phyloP scores from a whole-genome alignment of 306 rosid species.

The Prinsepia uniflora region DNA sequence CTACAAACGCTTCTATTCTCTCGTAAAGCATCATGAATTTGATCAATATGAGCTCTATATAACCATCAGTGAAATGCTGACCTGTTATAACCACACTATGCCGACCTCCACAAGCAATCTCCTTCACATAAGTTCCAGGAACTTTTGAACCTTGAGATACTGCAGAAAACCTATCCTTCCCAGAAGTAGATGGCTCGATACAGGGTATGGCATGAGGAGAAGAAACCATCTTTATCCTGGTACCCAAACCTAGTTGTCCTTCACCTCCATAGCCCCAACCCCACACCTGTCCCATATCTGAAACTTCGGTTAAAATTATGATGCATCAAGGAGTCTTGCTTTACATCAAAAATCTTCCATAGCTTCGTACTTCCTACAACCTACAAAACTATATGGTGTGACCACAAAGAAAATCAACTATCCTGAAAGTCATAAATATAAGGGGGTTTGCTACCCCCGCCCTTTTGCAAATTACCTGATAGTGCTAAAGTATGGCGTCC shows the following conservation, averaged over 20 bases:
- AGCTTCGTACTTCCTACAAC: conserved; percentile 74
- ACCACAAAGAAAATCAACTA: conserved; percentile 56
- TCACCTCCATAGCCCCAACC: conserved; percentile 99
- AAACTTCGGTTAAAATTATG: conserved; percentile 81
- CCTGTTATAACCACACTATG: conserved; percentile 84
- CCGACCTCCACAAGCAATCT: conserved; percentile 92
- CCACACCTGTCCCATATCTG: conserved; percentile 99
- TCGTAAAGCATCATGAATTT: background rate
- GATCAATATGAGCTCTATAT: conserved; percentile 3
- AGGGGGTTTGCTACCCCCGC: background rate
- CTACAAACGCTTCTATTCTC: no score
- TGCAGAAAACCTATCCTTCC: conserved; percentile 50
- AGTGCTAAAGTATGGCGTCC: conserved; percentile 84
- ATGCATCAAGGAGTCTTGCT: conserved; percentile 70
- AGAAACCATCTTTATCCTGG: conserved; percentile 79
- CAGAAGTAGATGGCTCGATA: conserved; percentile 48
- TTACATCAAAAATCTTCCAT: conserved; percentile 84
- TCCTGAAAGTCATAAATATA: conserved; percentile 34
- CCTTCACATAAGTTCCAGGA: conserved; percentile 62
- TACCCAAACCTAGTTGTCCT: conserved; percentile 97
- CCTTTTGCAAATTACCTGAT: conserved; percentile 60
- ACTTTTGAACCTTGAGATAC: conserved; percentile 46
- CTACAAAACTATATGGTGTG: conserved; percentile 79
- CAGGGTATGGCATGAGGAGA: conserved; percentile 79
- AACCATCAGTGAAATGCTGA: conserved; percentile 24